Evolutionary conservation across 306 rosid genomes (phyloP), one percentile per base, ranked within the genome.

Genomic region (Phaseolus lunatus): DNA sequence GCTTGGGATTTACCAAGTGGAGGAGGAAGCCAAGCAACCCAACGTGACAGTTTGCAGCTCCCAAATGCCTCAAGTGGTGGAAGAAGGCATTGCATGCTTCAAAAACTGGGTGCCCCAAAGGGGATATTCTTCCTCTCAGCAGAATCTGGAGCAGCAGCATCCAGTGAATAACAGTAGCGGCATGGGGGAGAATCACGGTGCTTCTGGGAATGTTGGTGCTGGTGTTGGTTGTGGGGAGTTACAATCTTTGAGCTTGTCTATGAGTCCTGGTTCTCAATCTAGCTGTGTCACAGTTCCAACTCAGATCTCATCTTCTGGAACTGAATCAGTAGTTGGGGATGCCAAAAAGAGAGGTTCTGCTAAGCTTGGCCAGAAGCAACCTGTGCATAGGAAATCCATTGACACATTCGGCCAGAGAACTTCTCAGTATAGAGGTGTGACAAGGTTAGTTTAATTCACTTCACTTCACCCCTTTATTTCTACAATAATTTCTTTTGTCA

Each of bases 361-460:
- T 35, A 90, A 89, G 67, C 62, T 83, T 16, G 84, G 85, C 0
- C 90, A 80, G 35, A 94, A 91, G 85, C 94, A 94, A 77, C 84
- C 96, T 43, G 89, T 89, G 15, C 97, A 94, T 77, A 88, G 98
- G 80, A 94, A 94, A 87, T 90, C 96, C 72, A 84, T 94, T 48
- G 96, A 92, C 80, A 91, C 98, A 68, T 94, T 91, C 61, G 97
- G 98, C 4, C 98, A 91, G 79, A 86, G 98, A 84, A 91, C 98
- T n/a, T 94, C 98, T 2, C 98, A 94, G 90, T 91, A 85, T 39
- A 84, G 98, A 90, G 98, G 98, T 1, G 98, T 94, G 2, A 90
- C 98, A 10, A 91, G 98, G 98, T 94, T 65, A 15, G 80, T 45
- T 33, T 65, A 10, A 2, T 56, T 75, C 31, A 23, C 12, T 43